phyloP scores from a whole-genome alignment of 1,139 yeast genomes.

The Pichia sp. region DNA sequence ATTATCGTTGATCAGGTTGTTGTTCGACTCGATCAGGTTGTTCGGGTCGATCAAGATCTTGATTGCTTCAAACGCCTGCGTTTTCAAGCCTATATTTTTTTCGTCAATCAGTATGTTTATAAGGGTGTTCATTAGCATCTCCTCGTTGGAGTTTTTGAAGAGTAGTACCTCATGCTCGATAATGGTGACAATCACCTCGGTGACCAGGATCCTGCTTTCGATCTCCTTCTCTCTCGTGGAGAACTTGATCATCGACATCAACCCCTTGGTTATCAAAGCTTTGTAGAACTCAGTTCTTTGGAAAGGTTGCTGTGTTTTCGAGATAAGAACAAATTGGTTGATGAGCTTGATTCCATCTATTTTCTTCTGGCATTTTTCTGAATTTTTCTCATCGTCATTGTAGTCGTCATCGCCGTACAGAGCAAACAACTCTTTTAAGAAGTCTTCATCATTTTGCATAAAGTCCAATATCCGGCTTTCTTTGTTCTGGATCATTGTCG shows the following conservation, averaged over 20 bases:
- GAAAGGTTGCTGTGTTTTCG: constrained; percentile 61
- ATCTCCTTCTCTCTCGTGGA: constrained; percentile 56
- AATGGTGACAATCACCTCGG: constrained; percentile 75
- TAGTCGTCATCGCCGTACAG: constrained; percentile 36
- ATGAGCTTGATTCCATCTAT: constrained; percentile 74
- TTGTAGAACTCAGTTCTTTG: constrained; percentile 67
- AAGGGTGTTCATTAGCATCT: constrained; percentile 57
- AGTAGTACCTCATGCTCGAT: constrained; percentile 80
- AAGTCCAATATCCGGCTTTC: constrained; percentile 68
- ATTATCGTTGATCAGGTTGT: constrained; percentile 21
- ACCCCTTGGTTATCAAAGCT: constrained; percentile 60
- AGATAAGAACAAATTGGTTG: constrained; percentile 74
- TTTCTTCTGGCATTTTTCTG: constrained; percentile 32
- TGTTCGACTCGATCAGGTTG: constrained; percentile 4
- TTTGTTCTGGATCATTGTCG: constrained; percentile 61
- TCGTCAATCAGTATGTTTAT: constrained; percentile 62
- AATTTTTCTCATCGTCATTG: constrained; percentile 33
- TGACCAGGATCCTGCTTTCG: constrained; percentile 63
- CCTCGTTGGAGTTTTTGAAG: constrained; percentile 46
- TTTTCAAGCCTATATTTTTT: constrained; percentile 64
- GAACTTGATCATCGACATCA: constrained; percentile 65
- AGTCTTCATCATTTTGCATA: constrained; percentile 51
- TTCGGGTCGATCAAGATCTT: constrained; percentile 63
- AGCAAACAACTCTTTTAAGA: constrained; percentile 50
- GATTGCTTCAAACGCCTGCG: constrained; percentile 81